Evolutionary conservation across 2,329 filamentous ascomycete genomes (phyloP).

Genomic region (Diplocarpon mali): DNA sequence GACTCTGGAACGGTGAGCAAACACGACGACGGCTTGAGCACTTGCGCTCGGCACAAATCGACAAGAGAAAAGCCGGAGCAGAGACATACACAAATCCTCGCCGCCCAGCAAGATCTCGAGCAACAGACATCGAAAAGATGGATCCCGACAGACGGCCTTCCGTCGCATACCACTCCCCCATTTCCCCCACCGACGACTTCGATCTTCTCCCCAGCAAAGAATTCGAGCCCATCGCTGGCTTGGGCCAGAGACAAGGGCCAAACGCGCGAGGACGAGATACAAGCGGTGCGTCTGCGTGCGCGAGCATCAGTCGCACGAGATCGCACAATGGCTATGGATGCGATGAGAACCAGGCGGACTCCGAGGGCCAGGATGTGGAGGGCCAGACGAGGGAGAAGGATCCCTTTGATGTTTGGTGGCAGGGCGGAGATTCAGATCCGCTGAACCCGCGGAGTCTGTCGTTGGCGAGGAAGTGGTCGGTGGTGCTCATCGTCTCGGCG

Average conservation of each 20-base stretch:
- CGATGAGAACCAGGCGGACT: constrained; percentile 14
- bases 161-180: too few species aligned
- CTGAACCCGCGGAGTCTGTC: constrained; percentile 61
- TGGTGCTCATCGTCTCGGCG: constrained; percentile 61
- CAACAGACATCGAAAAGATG: too few species aligned
- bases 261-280: constrained; percentile 6
- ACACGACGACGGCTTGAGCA: too few species aligned
- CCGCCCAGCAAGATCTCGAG: too few species aligned
- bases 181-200: background rate
- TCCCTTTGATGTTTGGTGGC: constrained; percentile 62
- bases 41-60: too few species aligned
- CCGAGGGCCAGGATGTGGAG: constrained; percentile 4
- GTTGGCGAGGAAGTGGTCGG: constrained; percentile 61
- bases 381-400: constrained; percentile 26
- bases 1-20: too few species aligned
- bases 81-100: too few species aligned
- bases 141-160: too few species aligned
- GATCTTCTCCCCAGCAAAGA: constrained; percentile 10
- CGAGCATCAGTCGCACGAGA: constrained; percentile 13
- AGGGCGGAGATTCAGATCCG: constrained; percentile 60
- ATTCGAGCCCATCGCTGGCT: constrained; percentile 16
- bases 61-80: too few species aligned
- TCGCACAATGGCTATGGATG: constrained; percentile 28
- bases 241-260: background rate
- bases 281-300: background rate